Evolutionary conservation across 2,329 filamentous ascomycete species (phyloP).

Genomic region (Arthrinium puccinioides): DNA sequence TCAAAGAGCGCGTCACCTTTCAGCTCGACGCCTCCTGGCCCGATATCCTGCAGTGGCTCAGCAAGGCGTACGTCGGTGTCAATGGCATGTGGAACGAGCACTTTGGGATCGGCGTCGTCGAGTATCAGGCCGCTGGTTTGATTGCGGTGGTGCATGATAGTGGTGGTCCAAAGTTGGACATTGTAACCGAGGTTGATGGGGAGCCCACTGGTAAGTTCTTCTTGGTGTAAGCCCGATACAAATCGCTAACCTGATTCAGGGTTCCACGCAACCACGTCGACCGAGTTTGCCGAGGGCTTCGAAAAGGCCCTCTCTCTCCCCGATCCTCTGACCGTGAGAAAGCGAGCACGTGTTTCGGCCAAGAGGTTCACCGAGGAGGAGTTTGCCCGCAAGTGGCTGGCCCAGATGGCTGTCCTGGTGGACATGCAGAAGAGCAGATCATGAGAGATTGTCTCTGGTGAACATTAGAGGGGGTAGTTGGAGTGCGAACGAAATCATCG

Average conservation of each 20-base stretch:
- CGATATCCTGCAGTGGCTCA: conserved; percentile 73
- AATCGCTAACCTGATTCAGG: conserved; percentile 40
- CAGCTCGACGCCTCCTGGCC: conserved; percentile 86
- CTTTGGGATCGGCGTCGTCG: conserved; percentile 96
- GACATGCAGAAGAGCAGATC: not conserved
- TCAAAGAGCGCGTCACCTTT: conserved; percentile 81
- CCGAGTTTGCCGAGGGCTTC: conserved; percentile 77
- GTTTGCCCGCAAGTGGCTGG: conserved; percentile 73
- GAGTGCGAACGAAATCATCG: too few species aligned
- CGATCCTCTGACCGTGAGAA: conserved; percentile 67
- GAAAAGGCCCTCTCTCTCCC: conserved; percentile 66
- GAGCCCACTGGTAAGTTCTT: conserved; percentile 61
- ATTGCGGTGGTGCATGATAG: conserved; percentile 91
- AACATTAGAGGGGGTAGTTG: not conserved
- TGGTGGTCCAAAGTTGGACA: conserved; percentile 88
- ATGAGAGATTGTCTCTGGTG: not conserved
- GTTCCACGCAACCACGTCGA: conserved; percentile 73
- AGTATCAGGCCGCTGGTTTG: conserved; percentile 92
- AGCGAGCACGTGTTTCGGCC: conserved; percentile 69
- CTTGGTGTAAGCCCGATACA: too few species aligned
- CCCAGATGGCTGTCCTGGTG: conserved; percentile 67
- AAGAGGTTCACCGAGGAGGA: conserved; percentile 81
- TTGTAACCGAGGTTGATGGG: conserved; percentile 75
- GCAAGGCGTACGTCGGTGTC: conserved; percentile 73
- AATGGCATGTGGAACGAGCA: conserved; percentile 99